Base-by-base conservation (phyloP, 805 yeast genomes). In the Cyberlindnera maritima region DNA sequence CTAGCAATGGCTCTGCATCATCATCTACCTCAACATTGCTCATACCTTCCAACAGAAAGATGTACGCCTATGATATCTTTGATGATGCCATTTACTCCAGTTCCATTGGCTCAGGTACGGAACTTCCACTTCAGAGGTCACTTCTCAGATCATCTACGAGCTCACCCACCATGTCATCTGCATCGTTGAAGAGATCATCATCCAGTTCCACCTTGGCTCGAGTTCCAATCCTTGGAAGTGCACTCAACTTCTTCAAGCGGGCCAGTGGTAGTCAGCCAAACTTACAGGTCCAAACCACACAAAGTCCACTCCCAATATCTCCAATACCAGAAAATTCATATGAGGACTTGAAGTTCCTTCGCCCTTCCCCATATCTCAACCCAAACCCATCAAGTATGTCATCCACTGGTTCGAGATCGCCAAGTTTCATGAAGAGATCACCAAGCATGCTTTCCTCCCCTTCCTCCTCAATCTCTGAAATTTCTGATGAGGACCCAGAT, bases 21-120 rank as follows among this genome's bases (percentile, higher is more conserved):
- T 39, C 48, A 3, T 48, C 62, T 3, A 49, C 52, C 3, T 36
- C 61, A 7, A 52, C 54, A 2, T 12, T 54, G 21, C 20, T 52
- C 14, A 17, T 53, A 9, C 53, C 55, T 2, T 39, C 58, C 2
- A 52, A 34, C 35, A 54, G 53, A 35, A 76, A 77, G 52, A 72
- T 79, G 1, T 83, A 79, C 60, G 76, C 86, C 0, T 83, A 72
- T 60, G 88, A 83, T 53, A 72, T 83, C 2, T 72, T 82, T 42
- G 88, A 83, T 61, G 88, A 83, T 55, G 82, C 85, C 1, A 72
- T 80, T 28, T 82, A 81, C 60, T 53, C 62, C 2, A 50, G 56
- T 7, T 54, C 60, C 5, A 25, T 46, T 28, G 55, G 53, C 3
- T 36, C 40, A 23, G 29, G 53, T 5, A 31, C 34, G 36, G 31